phyloP scores from a whole-genome alignment of 805 yeast genomes.

The Lachancea sp. region DNA sequence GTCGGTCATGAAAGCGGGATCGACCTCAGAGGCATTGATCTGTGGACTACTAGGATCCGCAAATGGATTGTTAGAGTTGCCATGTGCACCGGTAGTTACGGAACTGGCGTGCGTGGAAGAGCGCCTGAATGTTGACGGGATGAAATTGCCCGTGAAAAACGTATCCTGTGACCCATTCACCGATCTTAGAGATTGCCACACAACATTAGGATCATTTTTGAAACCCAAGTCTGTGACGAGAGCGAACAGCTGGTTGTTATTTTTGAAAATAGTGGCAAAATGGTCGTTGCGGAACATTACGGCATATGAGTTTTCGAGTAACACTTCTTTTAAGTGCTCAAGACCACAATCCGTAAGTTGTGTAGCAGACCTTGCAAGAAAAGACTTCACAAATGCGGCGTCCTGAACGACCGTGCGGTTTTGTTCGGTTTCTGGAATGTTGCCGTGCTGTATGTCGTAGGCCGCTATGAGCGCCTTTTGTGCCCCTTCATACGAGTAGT shows the following conservation, averaged over 20 bases:
- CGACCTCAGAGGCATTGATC: slow-evolving; percentile 7
- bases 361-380: slow-evolving; percentile 57
- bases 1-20: slow-evolving; percentile 23
- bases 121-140: slow-evolving; percentile 34
- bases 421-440: slow-evolving; percentile 12
- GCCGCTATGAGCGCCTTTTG: slow-evolving; percentile 51
- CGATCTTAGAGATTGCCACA: slow-evolving; percentile 76
- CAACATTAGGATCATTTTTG: slow-evolving; percentile 40
- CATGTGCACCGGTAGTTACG: slow-evolving; percentile 4
- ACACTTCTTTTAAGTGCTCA: slow-evolving; percentile 36
- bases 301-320: slow-evolving; percentile 50
- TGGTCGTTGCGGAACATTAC: slow-evolving; percentile 88
- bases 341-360: slow-evolving; percentile 74
- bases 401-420: slow-evolving; percentile 27
- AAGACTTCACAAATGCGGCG: slow-evolving; percentile 36
- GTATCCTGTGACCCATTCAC: slow-evolving; percentile 63
- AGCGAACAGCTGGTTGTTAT: slow-evolving; percentile 46
- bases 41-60: slow-evolving; percentile 13
- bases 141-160: slow-evolving; percentile 61
- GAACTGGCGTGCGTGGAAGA: slow-evolving; percentile 10
- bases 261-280: slow-evolving; percentile 62
- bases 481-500: slow-evolving; percentile 50
- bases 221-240: slow-evolving; percentile 75
- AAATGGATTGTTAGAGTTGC: slow-evolving; percentile 14
- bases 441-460: slow-evolving; percentile 32